phyloP scores from a whole-genome alignment of 1,139 yeast species.

The Suhomyces bolitotheri region DNA sequence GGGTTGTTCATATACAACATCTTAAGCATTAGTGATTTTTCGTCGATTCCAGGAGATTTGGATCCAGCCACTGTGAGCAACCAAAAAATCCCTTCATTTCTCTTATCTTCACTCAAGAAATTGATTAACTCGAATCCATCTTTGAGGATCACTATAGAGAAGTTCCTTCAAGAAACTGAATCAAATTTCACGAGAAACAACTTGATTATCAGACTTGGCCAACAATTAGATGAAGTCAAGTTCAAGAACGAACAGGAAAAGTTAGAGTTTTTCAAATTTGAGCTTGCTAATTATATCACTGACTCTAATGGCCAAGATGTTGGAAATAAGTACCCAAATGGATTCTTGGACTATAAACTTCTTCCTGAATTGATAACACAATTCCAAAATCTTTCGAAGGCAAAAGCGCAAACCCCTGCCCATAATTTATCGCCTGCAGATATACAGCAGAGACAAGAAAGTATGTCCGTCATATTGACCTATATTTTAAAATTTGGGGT shows the following conservation, averaged over 20 bases:
- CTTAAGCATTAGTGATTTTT: slow-evolving; percentile 33
- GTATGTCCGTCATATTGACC: slow-evolving; percentile 45
- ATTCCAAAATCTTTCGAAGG: slow-evolving; percentile 28
- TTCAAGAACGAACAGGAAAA: slow-evolving; percentile 54
- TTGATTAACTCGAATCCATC: slow-evolving; percentile 29
- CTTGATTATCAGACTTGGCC: slow-evolving; percentile 46
- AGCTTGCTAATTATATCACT: slow-evolving; percentile 31
- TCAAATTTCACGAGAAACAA: slow-evolving; percentile 37
- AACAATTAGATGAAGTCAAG: slow-evolving; percentile 53
- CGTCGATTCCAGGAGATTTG: slow-evolving; percentile 6
- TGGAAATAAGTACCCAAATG: slow-evolving; percentile 49
- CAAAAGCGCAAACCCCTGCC: slow-evolving; percentile 19
- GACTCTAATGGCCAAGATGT: slow-evolving; percentile 15
- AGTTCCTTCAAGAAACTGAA: slow-evolving; percentile 49
- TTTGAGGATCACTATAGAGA: slow-evolving; percentile 50
- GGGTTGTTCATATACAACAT: slow-evolving; percentile 55
- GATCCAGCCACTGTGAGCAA: slow-evolving; percentile 7
- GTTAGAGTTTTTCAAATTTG: slow-evolving; percentile 51
- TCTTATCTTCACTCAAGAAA: slow-evolving; percentile 22
- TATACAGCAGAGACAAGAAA: slow-evolving; percentile 37
- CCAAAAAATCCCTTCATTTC: slow-evolving; percentile 12
- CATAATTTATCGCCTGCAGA: slow-evolving; percentile 32
- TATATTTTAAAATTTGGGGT: slow-evolving; percentile 48
- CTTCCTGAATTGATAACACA: slow-evolving; percentile 62
- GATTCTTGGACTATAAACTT: slow-evolving; percentile 61